Evolutionary conservation across 306 rosid genomes (phyloP), one percentile per base, ranked within the genome.

Genomic region (Carpinus fangiana): DNA sequence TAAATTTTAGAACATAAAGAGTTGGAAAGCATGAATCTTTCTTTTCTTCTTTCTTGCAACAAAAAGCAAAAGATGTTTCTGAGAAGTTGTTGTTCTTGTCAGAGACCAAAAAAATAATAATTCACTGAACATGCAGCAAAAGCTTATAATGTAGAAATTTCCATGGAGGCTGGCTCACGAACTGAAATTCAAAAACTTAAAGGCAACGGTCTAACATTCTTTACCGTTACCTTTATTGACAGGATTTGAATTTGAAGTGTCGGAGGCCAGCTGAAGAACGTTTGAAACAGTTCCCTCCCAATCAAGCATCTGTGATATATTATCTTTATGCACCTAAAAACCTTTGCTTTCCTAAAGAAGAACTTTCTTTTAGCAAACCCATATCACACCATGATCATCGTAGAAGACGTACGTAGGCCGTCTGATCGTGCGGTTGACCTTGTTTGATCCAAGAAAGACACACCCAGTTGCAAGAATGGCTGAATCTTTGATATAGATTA

Each of bases 231-330:
- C 88, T 90, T 90, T 76, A 72, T 64, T 84, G 48, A 66, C 54
- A 31, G 76, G 76, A 69, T 88, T 90, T 90, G 90, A 89, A 88
- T 81, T 89, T 85, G 85, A 88, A 82, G 52, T 76, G 76, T 78
- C 45, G 80, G 69, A 74, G 74, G 76, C 48, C 64, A 84, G 76
- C 8, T 41, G 70, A 69, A 62, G 60, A 80, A 52, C 76, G 77
- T 88, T 91, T 83, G 88, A 88, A 90, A 83, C 84, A 43, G 80
- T 82, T 90, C 91, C 93, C 97, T 86, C 97, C 87, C 68, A 75
- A 73, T 81, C 77, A 64, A 80, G 67, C 69, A 65, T 38, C 81
- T 23, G 1, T 23, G 26, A 23, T 23, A 23, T 23, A 23, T 23
- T 23, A 23, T 23, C 34, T 31, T 31, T 31, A 31, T 31, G 34